These are phyloP conservation scores for Candida frijolesensis DNA, from an alignment of 1,139 yeast species.

Conservation along the genomic window DNA sequence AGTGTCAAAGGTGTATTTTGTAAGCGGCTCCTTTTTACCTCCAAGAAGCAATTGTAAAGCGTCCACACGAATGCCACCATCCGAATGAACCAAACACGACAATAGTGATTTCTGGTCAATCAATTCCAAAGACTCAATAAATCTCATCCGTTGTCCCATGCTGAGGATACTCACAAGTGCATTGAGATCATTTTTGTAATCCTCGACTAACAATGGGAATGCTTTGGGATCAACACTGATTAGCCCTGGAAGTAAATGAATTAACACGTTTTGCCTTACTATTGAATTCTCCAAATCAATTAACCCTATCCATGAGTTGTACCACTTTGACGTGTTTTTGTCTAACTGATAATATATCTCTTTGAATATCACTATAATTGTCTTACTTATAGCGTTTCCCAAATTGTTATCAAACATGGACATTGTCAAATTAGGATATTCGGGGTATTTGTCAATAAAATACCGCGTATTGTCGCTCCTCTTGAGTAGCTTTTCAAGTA, in stretches of 20 bases:
- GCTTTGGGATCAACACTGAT: slow-evolving; percentile 50
- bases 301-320: slow-evolving; percentile 50
- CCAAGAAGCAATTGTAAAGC: slow-evolving; percentile 58
- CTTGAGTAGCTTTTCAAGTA: slow-evolving; percentile 51
- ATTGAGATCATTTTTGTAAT: slow-evolving; percentile 31
- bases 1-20: slow-evolving; percentile 42
- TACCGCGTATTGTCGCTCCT: slow-evolving; percentile 37
- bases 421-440: slow-evolving; percentile 49
- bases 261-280: slow-evolving; percentile 39
- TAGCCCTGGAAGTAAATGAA: slow-evolving; percentile 64
- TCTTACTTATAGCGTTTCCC: slow-evolving; percentile 69
- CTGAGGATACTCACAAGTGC: slow-evolving; percentile 58
- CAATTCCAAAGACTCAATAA: slow-evolving; percentile 28
- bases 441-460: slow-evolving; percentile 45
- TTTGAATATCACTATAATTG: slow-evolving; percentile 50
- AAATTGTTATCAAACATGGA: slow-evolving; percentile 57
- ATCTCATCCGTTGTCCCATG: slow-evolving; percentile 64
- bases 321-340: slow-evolving; percentile 45
- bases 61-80: slow-evolving; percentile 53
- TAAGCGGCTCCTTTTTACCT: slow-evolving; percentile 55
- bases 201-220: slow-evolving; percentile 20
- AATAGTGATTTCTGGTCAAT: slow-evolving; percentile 21
- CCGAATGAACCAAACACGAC: slow-evolving; percentile 44
- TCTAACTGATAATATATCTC: slow-evolving; percentile 19
- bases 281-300: slow-evolving; percentile 35